Percentiles rank a stretch among this genome's conserved stretches.
Conservation (phyloP, 345 rosid species). For the Pelargonium nanum region DNA sequence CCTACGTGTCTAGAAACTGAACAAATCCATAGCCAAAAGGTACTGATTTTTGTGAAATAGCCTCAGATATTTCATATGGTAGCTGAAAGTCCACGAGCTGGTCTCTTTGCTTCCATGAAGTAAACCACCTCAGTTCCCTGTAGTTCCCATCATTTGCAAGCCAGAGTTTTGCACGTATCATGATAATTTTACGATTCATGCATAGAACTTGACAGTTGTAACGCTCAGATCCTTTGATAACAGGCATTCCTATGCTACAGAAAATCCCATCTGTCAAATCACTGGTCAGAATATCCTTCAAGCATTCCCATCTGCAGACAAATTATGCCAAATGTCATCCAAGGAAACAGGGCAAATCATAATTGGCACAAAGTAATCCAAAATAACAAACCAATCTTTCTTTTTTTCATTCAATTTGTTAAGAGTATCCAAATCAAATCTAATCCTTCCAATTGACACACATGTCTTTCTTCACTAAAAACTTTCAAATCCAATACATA, state of each 20-base stretch:
- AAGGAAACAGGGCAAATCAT: background rate
- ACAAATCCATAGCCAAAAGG: slow-evolving; percentile 88
- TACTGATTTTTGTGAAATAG: slow-evolving; percentile 58
- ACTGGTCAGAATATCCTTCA: slow-evolving; percentile 67
- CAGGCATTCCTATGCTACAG: slow-evolving; percentile 95
- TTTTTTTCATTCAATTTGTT: too few relatives aligned
- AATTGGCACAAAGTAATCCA: background rate
- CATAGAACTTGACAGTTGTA: slow-evolving; percentile 92
- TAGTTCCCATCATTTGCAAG: slow-evolving; percentile 88
- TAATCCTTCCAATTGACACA: background rate
- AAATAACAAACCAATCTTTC: too few relatives aligned
- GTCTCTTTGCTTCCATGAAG: slow-evolving; percentile 68
- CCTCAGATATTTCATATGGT: slow-evolving; percentile 56
- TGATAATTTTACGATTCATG: slow-evolving; percentile 61
- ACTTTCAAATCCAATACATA: too few relatives aligned
- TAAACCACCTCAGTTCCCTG: slow-evolving; percentile 87
- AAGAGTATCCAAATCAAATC: background rate
- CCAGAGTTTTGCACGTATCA: slow-evolving; percentile 93
- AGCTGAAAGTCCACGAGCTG: slow-evolving; percentile 70
- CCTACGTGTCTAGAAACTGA: slow-evolving; percentile 85
- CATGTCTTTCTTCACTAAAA: too few relatives aligned
- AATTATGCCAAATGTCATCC: slow-evolving; percentile 2
- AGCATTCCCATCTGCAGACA: slow-evolving; percentile 78
- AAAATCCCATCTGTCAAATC: slow-evolving; percentile 80
- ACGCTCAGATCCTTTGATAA: slow-evolving; percentile 77